Evolutionary conservation across 2,329 filamentous ascomycete genomes (phyloP), one percentile per base, ranked within the genome.

Genomic region (Claviceps purpurea): DNA sequence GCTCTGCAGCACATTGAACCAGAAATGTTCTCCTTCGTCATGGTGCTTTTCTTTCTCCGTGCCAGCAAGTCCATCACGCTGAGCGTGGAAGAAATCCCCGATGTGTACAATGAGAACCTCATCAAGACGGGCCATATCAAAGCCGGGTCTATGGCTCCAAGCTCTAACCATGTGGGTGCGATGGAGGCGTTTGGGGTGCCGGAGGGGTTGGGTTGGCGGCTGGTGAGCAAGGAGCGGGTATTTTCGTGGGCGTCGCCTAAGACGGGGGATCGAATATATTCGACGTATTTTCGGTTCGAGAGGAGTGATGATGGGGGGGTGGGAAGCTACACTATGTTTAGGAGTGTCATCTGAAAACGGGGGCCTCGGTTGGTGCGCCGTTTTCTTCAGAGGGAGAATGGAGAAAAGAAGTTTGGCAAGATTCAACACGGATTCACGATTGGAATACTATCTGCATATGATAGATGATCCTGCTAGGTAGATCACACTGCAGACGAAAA

Each of bases 41-140:
- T 39, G 16, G 40, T 10, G 16, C 41, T 44, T 4, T 11, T 34
- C 30, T 50, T 50, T 34, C 8, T 44, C 5, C 13, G 11, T 20
- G 49, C 41, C 7, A n/a, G 44, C 24, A 50, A 37, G 2, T 50
- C 49, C 20, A 50, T 50, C 49, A 50, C 49, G 20, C n/a, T 50
- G n/a, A 44, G 18, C n/a, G 24, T 50, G 13, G 49, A 50, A 5
- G 49, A 45, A 20, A 44, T 44, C 11, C 18, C 49, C 8, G 41
- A 45, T 8, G n/a, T 2, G 5, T 50, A 42, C 39, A 50, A 50
- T 10, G 20, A n/a, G 8, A 37, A n/a, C 2, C 16, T 50, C 1
- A 7, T 16, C 14, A 14, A 37, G 34, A 3, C 1, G 3, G 48
- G 48, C 4, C 2, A 4, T 34, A 3, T 24, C 2, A 11, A 10